A percentile compares a stretch with the other conserved stretches of the same genome.
phyloP scores from a whole-genome alignment of 306 rosid genomes.

The Astragalus membranaceus region DNA sequence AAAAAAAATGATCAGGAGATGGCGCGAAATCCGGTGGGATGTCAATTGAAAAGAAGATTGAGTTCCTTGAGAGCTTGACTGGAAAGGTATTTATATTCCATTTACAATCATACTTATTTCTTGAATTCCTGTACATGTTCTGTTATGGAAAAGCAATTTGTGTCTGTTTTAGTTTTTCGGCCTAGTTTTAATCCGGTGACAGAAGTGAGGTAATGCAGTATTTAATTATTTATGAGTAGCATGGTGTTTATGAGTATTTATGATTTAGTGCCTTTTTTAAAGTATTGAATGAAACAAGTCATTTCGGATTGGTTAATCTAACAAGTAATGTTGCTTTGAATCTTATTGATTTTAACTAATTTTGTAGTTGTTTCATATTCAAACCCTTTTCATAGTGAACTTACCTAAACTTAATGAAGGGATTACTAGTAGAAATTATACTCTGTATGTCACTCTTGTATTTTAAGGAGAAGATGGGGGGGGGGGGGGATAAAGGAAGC shows the following conservation, averaged over 20 bases:
- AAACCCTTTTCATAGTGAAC: no score
- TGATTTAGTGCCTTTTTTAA: not conserved
- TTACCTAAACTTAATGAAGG: no score
- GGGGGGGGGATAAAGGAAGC: no score
- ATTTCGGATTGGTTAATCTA: not conserved
- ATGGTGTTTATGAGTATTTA: not conserved
- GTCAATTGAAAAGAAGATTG: constrained; percentile 85
- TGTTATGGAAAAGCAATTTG: not conserved
- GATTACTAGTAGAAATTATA: no score
- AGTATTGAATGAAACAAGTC: not conserved
- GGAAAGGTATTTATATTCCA: constrained; percentile 47
- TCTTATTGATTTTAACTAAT: not conserved
- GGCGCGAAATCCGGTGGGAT: constrained; percentile 39
- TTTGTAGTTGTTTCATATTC: not conserved
- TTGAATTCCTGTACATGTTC: not conserved
- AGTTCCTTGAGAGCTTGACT: constrained; percentile 63
- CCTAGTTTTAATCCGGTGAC: not conserved
- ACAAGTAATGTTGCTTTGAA: not conserved
- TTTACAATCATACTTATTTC: not conserved
- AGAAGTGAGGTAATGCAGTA: not conserved
- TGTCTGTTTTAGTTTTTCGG: not conserved
- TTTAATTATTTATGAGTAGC: not conserved
- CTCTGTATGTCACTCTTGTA: not conserved
- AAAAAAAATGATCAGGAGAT: constrained; percentile 32
- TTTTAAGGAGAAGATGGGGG: not conserved